These are phyloP conservation scores for Fulvia fulva DNA, from an alignment of 2,329 filamentous ascomycete species.

Conservation along the genomic window DNA sequence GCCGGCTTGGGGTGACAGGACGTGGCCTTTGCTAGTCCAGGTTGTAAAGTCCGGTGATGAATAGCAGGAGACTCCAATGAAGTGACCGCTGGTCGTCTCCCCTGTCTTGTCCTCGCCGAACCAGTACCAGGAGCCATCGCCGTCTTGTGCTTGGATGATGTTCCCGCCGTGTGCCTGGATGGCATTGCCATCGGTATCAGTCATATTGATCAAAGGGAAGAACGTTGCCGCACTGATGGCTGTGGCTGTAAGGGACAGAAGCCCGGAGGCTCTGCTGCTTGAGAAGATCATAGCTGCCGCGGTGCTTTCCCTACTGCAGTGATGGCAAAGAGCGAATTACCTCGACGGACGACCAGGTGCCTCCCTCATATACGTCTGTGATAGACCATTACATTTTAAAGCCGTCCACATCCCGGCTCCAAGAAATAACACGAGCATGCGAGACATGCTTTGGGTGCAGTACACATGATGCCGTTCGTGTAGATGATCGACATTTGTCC, in stretches of 20 bases:
- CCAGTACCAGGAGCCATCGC: slow-evolving; percentile 58
- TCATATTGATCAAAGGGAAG: slow-evolving; percentile 27
- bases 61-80: slow-evolving; percentile 66
- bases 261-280: not conserved
- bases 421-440: not conserved
- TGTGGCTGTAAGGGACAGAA: slow-evolving; percentile 3
- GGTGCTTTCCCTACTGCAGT: not conserved
- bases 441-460: not conserved
- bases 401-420: not conserved
- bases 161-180: slow-evolving; percentile 65
- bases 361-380: not conserved
- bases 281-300: not conserved
- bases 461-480: not conserved
- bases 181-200: slow-evolving; percentile 45
- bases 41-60: slow-evolving; percentile 59
- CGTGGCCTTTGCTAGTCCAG: slow-evolving; percentile 59
- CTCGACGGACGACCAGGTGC: not conserved
- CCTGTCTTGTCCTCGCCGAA: slow-evolving; percentile 67
- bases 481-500: slow-evolving; percentile 1
- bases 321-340: not conserved
- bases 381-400: not conserved
- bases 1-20: slow-evolving; percentile 50
- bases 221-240: slow-evolving; percentile 18
- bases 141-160: slow-evolving; percentile 51
- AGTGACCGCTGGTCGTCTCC: slow-evolving; percentile 46